These are phyloP conservation scores for Schizophyllum amplum DNA, from an alignment of 1,284 basidiomycete genomes.

Conservation along the genomic window DNA sequence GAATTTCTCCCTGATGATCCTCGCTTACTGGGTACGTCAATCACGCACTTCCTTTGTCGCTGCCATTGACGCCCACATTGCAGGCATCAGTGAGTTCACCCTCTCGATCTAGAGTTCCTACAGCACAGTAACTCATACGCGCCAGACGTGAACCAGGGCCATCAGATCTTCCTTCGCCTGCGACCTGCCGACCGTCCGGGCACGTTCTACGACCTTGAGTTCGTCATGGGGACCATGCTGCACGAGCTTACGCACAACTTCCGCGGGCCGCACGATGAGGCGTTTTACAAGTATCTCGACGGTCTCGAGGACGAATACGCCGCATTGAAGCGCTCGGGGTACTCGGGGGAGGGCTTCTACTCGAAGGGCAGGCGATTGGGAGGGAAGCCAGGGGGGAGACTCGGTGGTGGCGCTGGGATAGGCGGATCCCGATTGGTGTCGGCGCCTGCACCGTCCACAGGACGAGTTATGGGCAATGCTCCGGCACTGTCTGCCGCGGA, in stretches of 20 bases:
- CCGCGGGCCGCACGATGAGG: slow-evolving; percentile 80
- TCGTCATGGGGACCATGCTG: slow-evolving; percentile 73
- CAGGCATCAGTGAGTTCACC: slow-evolving; percentile 33
- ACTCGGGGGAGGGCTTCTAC: slow-evolving; percentile 78
- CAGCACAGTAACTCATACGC: slow-evolving; percentile 7
- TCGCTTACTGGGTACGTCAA: slow-evolving; percentile 58
- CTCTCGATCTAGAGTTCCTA: not conserved
- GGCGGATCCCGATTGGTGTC: too few relatives aligned
- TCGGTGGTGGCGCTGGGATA: too few relatives aligned
- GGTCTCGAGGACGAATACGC: slow-evolving; percentile 79
- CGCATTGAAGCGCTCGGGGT: slow-evolving; percentile 65
- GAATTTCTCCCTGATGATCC: slow-evolving; percentile 81
- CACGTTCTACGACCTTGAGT: slow-evolving; percentile 71
- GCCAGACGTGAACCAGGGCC: slow-evolving; percentile 67
- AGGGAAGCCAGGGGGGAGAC: slow-evolving; percentile 67
- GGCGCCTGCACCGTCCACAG: not conserved
- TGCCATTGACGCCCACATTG: not conserved
- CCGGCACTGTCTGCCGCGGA: not conserved
- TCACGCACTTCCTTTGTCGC: not conserved
- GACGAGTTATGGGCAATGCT: not conserved
- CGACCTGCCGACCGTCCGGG: slow-evolving; percentile 61
- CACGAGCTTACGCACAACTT: slow-evolving; percentile 90
- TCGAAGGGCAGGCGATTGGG: slow-evolving; percentile 63
- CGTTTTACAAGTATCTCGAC: slow-evolving; percentile 73
- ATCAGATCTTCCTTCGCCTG: slow-evolving; percentile 75